These are phyloP conservation scores for Saccharomyces pastorianus DNA, from an alignment of 1,139 yeast species.

Conservation along the genomic window DNA sequence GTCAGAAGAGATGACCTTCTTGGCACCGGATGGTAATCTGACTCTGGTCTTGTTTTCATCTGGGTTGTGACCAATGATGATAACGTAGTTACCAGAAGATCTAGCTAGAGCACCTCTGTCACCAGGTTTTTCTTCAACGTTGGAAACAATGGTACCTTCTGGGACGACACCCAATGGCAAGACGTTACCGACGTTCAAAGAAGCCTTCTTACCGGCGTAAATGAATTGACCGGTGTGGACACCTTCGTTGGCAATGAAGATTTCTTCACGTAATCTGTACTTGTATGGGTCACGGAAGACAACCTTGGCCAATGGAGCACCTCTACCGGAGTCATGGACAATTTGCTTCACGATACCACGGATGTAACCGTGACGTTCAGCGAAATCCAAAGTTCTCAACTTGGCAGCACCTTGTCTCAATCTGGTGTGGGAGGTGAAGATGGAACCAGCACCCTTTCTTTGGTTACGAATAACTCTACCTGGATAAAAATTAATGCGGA, in stretches of 20 bases:
- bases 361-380: conserved; percentile 99
- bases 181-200: conserved; percentile 94
- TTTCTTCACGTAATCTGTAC: conserved; percentile 96
- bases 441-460: conserved; percentile 99
- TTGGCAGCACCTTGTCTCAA: conserved; percentile 99
- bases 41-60: conserved; percentile 98
- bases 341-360: conserved; percentile 98
- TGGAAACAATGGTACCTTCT: conserved; percentile 98
- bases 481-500: conserved; percentile 27
- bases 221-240: conserved; percentile 79
- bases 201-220: conserved; percentile 63
- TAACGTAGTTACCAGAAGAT: conserved; percentile 98
- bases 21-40: conserved; percentile 98
- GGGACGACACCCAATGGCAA: conserved; percentile 95
- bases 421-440: conserved; percentile 99
- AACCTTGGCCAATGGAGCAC: conserved; percentile 99
- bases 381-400: conserved; percentile 50
- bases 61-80: conserved; percentile 98
- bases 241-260: conserved; percentile 99
- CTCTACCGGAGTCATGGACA: conserved; percentile 99
- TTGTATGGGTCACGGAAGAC: conserved; percentile 99
- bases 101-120: conserved; percentile 79
- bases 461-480: conserved; percentile 99
- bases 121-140: conserved; percentile 68
- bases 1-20: conserved; percentile 88